Percentiles rank a stretch among this genome's conserved stretches.
These are phyloP conservation scores for Spatholobus suberectus DNA, from an alignment of 306 rosid genomes.

Conservation along the genomic window DNA sequence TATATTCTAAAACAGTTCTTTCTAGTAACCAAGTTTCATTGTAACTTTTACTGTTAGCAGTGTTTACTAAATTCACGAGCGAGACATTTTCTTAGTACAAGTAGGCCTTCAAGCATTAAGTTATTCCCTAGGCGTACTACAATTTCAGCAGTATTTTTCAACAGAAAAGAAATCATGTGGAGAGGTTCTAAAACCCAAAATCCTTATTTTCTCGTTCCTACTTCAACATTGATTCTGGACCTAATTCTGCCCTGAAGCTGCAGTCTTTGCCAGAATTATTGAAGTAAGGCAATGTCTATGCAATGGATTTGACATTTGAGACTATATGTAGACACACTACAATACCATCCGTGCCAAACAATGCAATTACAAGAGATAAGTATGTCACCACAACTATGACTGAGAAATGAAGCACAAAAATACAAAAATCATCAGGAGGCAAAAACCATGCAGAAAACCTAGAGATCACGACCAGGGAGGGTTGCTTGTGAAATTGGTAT, in stretches of 20 bases:
- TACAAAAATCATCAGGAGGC: background rate
- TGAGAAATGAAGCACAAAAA: background rate
- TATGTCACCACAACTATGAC: background rate
- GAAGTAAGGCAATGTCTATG: background rate
- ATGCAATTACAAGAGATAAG: background rate
- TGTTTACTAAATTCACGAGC: no score
- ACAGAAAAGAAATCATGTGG: no score
- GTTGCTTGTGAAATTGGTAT: background rate
- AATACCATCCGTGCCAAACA: background rate
- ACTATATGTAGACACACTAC: background rate
- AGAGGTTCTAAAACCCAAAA: no score
- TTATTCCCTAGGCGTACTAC: no score
- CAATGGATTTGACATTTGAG: no score
- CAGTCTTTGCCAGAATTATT: background rate
- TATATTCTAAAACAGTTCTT: no score
- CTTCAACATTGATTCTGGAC: background rate
- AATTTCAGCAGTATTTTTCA: no score
- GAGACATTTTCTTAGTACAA: no score
- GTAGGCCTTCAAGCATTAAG: no score
- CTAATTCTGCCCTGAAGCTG: background rate
- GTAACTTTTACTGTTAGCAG: no score
- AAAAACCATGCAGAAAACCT: background rate
- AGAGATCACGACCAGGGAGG: background rate
- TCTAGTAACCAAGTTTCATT: no score
- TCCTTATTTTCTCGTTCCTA: background rate